Percentiles rank a stretch among this genome's conserved stretches.
Conservation (phyloP, 2,329 filamentous ascomycete genomes). For the Clarireedia homoeocarpa region DNA sequence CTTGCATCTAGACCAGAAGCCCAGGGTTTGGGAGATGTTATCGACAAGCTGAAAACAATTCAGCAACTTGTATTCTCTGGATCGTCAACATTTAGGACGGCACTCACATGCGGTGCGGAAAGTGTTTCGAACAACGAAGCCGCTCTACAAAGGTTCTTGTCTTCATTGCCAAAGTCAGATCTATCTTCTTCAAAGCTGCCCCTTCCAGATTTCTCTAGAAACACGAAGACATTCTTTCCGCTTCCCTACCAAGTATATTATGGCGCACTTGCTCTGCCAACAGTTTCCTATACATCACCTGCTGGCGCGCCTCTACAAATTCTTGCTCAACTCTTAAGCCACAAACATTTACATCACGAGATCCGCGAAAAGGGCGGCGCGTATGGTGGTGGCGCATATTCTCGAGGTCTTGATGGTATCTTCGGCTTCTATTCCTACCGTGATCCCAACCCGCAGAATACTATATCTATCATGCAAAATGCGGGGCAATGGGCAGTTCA, state of each 20-base stretch:
- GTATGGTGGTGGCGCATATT: conserved; percentile 87
- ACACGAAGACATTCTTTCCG: conserved; percentile 79
- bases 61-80: conserved; percentile 69
- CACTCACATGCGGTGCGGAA: conserved; percentile 77
- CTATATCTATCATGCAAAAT: conserved; percentile 73
- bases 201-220: conserved; percentile 32
- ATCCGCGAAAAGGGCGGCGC: conserved; percentile 97
- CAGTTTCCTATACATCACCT: conserved; percentile 71
- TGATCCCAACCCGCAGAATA: conserved; percentile 89
- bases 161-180: conserved; percentile 42
- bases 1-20: conserved; percentile 65
- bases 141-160: conserved; percentile 64
- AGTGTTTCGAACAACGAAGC: conserved; percentile 62
- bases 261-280: conserved; percentile 72
- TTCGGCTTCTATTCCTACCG: conserved; percentile 97
- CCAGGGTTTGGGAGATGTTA: conserved; percentile 65
- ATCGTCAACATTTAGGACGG: conserved; percentile 61
- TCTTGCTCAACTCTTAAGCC: conserved; percentile 83
- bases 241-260: conserved; percentile 98
- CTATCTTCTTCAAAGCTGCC: conserved; percentile 33
- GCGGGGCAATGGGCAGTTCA: conserved; percentile 79
- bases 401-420: conserved; percentile 68
- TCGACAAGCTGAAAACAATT: conserved; percentile 77
- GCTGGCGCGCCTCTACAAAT: conserved; percentile 78
- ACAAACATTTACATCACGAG: conserved; percentile 94